Conservation (phyloP, 2,329 filamentous ascomycete species). For the Colletotrichum shisoi region DNA sequence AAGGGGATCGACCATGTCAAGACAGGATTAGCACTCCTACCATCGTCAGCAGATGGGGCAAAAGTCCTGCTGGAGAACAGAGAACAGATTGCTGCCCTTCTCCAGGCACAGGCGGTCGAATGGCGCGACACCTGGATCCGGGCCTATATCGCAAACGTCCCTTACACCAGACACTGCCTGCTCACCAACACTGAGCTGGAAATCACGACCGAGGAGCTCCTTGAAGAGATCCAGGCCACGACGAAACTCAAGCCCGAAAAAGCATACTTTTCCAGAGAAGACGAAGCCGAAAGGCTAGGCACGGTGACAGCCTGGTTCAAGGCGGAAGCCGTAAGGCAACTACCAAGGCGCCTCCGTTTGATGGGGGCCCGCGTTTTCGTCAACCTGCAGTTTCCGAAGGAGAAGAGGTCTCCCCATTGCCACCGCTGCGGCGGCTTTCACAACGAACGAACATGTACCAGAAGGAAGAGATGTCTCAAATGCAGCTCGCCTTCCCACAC, state of each 20-base stretch:
- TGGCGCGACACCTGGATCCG: conserved; percentile 1
- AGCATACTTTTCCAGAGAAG: background rate
- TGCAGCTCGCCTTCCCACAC: conserved; percentile 26
- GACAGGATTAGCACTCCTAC: conserved; percentile 17
- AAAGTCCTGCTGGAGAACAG: conserved; percentile 7
- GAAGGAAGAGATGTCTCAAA: conserved; percentile 19
- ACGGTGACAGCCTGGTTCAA: conserved; percentile 5
- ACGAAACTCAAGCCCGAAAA: too few species aligned
- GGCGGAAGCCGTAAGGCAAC: conserved; percentile 14
- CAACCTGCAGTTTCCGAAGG: conserved; percentile 14
- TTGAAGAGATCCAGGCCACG: too few species aligned
- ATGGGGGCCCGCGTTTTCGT: conserved; percentile 14
- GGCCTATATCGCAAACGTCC: background rate
- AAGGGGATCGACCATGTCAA: conserved; percentile 9
- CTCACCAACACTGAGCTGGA: too few species aligned
- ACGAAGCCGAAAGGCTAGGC: conserved; percentile 9
- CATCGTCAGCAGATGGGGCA: background rate
- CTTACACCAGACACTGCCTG: too few species aligned
- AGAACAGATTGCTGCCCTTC: conserved; percentile 6
- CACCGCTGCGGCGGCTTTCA: conserved; percentile 12
- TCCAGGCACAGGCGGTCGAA: background rate
- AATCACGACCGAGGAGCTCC: too few species aligned
- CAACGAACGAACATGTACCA: conserved; percentile 9
- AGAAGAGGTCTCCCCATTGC: conserved; percentile 7
- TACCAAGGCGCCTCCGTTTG: conserved; percentile 13